Conservation (phyloP, 139 green algal species). For the Micromonas commoda region DNA sequence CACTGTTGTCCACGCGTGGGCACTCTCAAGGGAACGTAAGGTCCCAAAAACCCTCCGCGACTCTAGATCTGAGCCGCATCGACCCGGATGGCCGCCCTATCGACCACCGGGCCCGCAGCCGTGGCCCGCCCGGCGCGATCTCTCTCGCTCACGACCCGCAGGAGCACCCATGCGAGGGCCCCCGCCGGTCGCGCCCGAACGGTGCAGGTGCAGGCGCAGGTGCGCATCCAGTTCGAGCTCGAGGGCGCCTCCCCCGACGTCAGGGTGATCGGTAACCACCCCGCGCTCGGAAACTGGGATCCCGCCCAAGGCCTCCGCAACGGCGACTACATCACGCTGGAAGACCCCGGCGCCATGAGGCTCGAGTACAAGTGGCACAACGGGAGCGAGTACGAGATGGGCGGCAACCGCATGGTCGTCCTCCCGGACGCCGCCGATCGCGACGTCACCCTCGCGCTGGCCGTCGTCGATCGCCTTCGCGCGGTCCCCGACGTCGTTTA, state of each 20-base stretch:
- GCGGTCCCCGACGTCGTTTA: not conserved
- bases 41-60: too few species aligned
- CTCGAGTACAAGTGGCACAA: slow-evolving; percentile 14
- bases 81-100: too few species aligned
- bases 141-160: too few species aligned
- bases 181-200: too few species aligned
- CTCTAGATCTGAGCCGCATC: too few species aligned
- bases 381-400: not conserved
- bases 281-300: not conserved
- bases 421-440: not conserved
- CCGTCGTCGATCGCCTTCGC: not conserved
- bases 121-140: too few species aligned
- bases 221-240: not conserved
- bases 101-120: too few species aligned
- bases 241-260: not conserved
- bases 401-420: not conserved
- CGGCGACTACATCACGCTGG: not conserved
- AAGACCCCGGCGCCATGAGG: not conserved
- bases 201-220: too few species aligned
- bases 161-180: too few species aligned
- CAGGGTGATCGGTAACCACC: not conserved
- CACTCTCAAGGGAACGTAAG: too few species aligned
- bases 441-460: not conserved
- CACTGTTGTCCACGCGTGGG: too few species aligned
- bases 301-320: not conserved